A percentile compares a stretch with the other conserved stretches of the same genome.
phyloP scores from a whole-genome alignment of 257 asterid genomes.

The Anisodus acutangulus region DNA sequence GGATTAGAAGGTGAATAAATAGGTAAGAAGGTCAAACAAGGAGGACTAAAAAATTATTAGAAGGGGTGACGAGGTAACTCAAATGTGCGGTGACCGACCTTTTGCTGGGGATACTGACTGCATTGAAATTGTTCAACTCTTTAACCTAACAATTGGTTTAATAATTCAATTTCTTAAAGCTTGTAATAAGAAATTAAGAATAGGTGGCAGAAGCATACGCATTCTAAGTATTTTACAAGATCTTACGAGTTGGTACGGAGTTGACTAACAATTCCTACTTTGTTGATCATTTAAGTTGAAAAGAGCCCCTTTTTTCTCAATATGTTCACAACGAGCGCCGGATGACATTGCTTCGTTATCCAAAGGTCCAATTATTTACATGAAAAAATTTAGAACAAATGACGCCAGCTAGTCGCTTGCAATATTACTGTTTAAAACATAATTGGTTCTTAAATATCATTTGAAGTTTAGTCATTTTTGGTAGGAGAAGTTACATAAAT shows the following conservation, averaged over 20 bases:
- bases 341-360: too few relatives aligned
- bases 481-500: too few relatives aligned
- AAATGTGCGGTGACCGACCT: background rate
- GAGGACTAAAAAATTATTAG: background rate
- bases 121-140: constrained; percentile 23
- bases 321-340: background rate
- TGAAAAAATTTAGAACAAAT: too few relatives aligned
- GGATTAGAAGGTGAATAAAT: background rate
- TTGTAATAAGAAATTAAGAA: background rate
- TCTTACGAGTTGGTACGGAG: background rate
- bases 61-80: background rate
- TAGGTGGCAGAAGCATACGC: background rate
- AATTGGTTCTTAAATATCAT: too few relatives aligned
- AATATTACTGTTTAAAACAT: too few relatives aligned
- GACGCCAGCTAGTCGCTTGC: too few relatives aligned
- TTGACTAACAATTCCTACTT: background rate
- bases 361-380: too few relatives aligned
- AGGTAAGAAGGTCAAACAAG: background rate
- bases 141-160: background rate
- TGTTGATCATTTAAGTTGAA: background rate
- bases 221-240: background rate
- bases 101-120: background rate
- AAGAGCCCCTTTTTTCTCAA: too few relatives aligned
- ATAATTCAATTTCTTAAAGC: background rate
- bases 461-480: too few relatives aligned